Evolutionary conservation across 2,329 filamentous ascomycete species (phyloP).

Genomic region (Trichoderma polysporum): DNA sequence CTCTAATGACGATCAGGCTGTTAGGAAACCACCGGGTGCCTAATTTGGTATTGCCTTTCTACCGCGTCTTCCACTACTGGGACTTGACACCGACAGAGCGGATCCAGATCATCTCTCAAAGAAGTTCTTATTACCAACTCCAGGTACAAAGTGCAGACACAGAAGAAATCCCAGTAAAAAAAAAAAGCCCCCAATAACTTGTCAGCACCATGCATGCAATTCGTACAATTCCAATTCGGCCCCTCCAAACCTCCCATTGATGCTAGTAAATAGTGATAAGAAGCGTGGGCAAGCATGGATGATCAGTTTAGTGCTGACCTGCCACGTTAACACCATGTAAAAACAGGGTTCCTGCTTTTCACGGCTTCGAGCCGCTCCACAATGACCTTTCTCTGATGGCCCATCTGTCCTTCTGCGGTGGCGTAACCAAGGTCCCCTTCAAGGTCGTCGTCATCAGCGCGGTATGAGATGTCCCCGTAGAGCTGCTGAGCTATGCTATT

Average conservation of each 20-base stretch:
- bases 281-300: background rate
- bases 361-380: conserved; percentile 94
- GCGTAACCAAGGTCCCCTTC: conserved; percentile 95
- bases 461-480: conserved; percentile 39
- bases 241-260: background rate
- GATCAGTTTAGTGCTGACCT: conserved; percentile 10
- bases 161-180: background rate
- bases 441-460: conserved; percentile 67
- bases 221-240: conserved; percentile 1
- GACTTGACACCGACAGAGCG: background rate
- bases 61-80: background rate
- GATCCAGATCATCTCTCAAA: background rate
- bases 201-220: conserved; percentile 3
- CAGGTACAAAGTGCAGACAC: background rate
- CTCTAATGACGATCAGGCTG: background rate
- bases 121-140: background rate
- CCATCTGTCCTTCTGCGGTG: conserved; percentile 90
- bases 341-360: conserved; percentile 92
- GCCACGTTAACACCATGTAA: conserved; percentile 80
- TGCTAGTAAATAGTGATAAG: background rate
- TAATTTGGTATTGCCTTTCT: background rate
- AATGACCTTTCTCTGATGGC: conserved; percentile 88
- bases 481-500: conserved; percentile 54
- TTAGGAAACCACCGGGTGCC: background rate
- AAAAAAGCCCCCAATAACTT: background rate